phyloP scores from a whole-genome alignment of 257 asterid species.

The Primulina tabacum region DNA sequence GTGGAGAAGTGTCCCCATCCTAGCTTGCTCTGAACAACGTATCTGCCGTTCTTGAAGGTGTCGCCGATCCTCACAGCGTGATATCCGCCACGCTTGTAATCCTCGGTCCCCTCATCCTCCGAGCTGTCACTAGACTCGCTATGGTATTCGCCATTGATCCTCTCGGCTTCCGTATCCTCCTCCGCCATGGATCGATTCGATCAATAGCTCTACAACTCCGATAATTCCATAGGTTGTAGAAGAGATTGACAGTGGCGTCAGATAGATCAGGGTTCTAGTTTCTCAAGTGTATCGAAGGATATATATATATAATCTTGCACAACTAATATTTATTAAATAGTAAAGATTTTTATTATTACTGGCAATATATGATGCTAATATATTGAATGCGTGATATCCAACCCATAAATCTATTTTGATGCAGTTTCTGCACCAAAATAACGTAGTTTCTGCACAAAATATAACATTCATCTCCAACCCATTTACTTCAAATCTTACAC shows the following conservation, averaged over 20 bases:
- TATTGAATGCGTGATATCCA: too few species aligned
- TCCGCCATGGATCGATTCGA: constrained; percentile 48
- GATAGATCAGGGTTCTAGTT: background rate
- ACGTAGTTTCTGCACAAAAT: too few species aligned
- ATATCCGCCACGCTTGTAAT: constrained; percentile 91
- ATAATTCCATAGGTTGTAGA: background rate
- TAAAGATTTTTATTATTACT: too few species aligned
- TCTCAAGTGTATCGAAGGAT: too few species aligned
- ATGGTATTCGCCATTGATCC: constrained; percentile 50
- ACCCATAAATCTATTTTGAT: too few species aligned
- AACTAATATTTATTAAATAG: too few species aligned
- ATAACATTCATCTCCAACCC: too few species aligned
- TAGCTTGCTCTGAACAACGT: constrained; percentile 88
- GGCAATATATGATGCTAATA: too few species aligned
- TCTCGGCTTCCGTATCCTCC: constrained; percentile 24
- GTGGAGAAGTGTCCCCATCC: constrained; percentile 99
- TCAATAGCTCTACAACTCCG: constrained; percentile 10
- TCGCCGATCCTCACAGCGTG: constrained; percentile 93
- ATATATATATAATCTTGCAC: too few species aligned
- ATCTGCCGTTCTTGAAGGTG: constrained; percentile 77
- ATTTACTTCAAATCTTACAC: too few species aligned
- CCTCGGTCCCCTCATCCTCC: constrained; percentile 98
- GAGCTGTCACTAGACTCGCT: constrained; percentile 89
- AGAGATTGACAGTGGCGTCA: background rate
- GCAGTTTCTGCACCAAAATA: too few species aligned